phyloP scores from a whole-genome alignment of 495 filamentous ascomycete species.

The Ramalina peruviana region DNA sequence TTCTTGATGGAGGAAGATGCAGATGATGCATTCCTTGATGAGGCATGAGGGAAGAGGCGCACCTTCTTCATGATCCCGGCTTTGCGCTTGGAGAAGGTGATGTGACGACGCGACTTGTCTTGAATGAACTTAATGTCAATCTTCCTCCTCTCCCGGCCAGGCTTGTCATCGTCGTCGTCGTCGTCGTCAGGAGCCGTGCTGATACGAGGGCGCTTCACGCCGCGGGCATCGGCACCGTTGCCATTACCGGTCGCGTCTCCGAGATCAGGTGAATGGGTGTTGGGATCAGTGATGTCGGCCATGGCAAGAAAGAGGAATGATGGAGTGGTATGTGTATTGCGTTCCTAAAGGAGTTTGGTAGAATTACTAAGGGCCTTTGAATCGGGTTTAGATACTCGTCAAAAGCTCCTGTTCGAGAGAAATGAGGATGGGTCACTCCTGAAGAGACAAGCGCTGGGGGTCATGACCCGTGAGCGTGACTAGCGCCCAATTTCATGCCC shows the following conservation, averaged over 20 bases:
- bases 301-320: conserved; percentile 2
- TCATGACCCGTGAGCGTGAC: too few species aligned
- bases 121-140: conserved; percentile 99
- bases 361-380: too few species aligned
- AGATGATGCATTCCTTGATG: neutral
- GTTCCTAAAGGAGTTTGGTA: too few species aligned
- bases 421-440: too few species aligned
- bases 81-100: conserved; percentile 99
- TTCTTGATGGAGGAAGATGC: conserved; percentile 1
- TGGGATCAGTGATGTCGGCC: conserved; percentile 21
- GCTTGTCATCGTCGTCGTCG: conserved; percentile 97
- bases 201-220: conserved; percentile 80
- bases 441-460: too few species aligned
- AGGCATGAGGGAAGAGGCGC: conserved; percentile 14
- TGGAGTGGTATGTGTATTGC: too few species aligned
- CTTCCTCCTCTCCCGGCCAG: conserved; percentile 94
- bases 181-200: conserved; percentile 76
- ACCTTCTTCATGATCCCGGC: conserved; percentile 99
- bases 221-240: conserved; percentile 54
- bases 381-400: too few species aligned
- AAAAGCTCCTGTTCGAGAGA: too few species aligned
- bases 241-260: conserved; percentile 39
- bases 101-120: conserved; percentile 98
- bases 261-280: conserved; percentile 30
- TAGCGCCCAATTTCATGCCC: too few species aligned